Evolutionary conservation across 1,284 basidiomycete species (phyloP), one percentile per base, ranked within the genome.

Genomic region (Apiotrichum veenhuisii): DNA sequence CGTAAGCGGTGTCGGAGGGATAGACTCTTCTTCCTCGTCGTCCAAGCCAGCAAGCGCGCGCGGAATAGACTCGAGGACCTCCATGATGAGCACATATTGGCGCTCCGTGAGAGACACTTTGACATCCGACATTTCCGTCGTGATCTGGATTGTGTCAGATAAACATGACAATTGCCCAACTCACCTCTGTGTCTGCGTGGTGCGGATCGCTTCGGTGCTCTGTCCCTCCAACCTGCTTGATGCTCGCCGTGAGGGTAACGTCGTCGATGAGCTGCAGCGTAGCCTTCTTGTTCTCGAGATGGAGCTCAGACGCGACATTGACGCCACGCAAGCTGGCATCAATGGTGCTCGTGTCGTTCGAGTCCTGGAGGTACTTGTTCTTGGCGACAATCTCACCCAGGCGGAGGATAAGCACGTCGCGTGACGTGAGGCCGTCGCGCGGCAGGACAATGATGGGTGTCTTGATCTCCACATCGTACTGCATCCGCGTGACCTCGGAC

Each of bases 381-480:
- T 82, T 84, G 30, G 91, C 92, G 37, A 82, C 82, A 52, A 98
- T 88, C 76, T 97, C 91, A 57, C 96, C 96, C 0, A 98, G 83
- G 52, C 89, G 84, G 76, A 96, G 83, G 4, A 87, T 83, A 49
- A 98, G 80, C 30, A 82, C 80, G 73, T 98, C 90, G 2, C 78
- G 77, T 8, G 87, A 86, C 10, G 71, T 76, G 18, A 81, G 73
- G 5, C 87, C 82, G 67, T 90, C 82, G 14, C 85, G 83, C 5
- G 96, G 95, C 65, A 98, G 86, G 22, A 97, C 81, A 42, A 98
- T 78, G 65, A 99, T 97, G 0, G 96, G 96, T 0, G 94, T 89
- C 77, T 92, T 91, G 73, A 98, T 82, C 38, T 87, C 85, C 27
- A 98, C 75, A 61, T 95, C 86, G 78, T 95, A 98, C 71, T 89